Conservation (phyloP, 768 basidiomycete species). For the Termitomyces sp. region DNA sequence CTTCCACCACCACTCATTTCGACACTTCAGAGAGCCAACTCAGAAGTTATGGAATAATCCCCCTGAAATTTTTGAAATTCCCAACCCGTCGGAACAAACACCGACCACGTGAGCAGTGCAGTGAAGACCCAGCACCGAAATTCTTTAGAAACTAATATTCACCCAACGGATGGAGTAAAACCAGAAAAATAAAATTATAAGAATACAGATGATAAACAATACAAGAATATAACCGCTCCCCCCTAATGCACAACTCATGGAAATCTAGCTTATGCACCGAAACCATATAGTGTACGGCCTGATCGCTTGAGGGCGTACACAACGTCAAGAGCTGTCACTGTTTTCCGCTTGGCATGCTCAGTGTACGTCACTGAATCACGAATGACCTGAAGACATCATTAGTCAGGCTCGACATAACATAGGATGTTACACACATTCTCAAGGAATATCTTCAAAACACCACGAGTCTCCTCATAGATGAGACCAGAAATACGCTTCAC, state of each 20-base stretch:
- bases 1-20: too few relatives aligned
- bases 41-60: too few relatives aligned
- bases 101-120: too few relatives aligned
- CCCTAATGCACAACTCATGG: conserved; percentile 3
- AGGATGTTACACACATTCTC: background rate
- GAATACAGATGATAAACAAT: conserved; percentile 17
- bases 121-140: too few relatives aligned
- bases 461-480: conserved; percentile 5
- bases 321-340: conserved; percentile 92
- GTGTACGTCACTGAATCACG: conserved; percentile 98
- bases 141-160: too few relatives aligned
- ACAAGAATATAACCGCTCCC: conserved; percentile 11
- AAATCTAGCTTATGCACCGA: conserved; percentile 62
- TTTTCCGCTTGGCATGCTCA: conserved; percentile 85
- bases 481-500: conserved; percentile 6
- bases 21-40: too few relatives aligned
- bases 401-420: background rate
- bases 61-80: too few relatives aligned
- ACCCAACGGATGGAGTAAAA: too few relatives aligned
- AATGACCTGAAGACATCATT: conserved; percentile 53
- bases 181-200: conserved; percentile 15
- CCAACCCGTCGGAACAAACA: too few relatives aligned
- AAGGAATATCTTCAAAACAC: conserved; percentile 7
- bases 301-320: conserved; percentile 84
- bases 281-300: conserved; percentile 88